Evolutionary conservation across 495 filamentous ascomycete genomes (phyloP).

Genomic region (Oidiodendron maius): DNA sequence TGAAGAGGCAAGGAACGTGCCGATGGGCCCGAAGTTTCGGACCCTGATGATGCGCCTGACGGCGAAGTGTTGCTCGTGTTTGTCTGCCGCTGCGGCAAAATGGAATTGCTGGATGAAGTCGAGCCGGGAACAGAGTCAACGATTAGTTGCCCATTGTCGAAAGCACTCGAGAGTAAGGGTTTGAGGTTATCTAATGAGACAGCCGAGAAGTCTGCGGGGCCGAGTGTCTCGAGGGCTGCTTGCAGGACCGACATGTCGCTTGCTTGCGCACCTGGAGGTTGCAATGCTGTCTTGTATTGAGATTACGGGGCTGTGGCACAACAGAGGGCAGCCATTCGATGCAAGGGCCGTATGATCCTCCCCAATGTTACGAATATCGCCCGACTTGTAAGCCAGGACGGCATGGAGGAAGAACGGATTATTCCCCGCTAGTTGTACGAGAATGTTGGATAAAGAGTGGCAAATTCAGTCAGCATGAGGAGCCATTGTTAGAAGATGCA

Average conservation of each 20-base stretch:
- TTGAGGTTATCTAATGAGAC: constrained; percentile 47
- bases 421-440: no score
- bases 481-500: no score
- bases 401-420: no score
- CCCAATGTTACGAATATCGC: no score
- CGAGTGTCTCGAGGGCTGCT: constrained; percentile 68
- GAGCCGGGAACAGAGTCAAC: constrained; percentile 73
- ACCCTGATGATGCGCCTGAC: constrained; percentile 33
- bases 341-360: no score
- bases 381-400: no score
- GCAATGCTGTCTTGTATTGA: no score
- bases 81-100: constrained; percentile 22
- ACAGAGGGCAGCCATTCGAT: no score
- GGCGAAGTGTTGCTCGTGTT: constrained; percentile 32
- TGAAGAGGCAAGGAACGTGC: constrained; percentile 44
- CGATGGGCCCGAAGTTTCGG: constrained; percentile 44
- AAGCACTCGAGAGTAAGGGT: constrained; percentile 51
- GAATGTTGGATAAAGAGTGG: no score
- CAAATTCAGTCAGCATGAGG: no score
- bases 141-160: constrained; percentile 60
- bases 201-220: constrained; percentile 59
- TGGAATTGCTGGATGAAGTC: constrained; percentile 8
- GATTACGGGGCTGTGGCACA: no score
- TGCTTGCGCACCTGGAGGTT: background rate
- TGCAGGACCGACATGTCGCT: constrained; percentile 57